A percentile compares a stretch with the other conserved stretches of the same genome.
Evolutionary conservation across 306 rosid genomes (phyloP).

Genomic region (Fragaria iinumae): DNA sequence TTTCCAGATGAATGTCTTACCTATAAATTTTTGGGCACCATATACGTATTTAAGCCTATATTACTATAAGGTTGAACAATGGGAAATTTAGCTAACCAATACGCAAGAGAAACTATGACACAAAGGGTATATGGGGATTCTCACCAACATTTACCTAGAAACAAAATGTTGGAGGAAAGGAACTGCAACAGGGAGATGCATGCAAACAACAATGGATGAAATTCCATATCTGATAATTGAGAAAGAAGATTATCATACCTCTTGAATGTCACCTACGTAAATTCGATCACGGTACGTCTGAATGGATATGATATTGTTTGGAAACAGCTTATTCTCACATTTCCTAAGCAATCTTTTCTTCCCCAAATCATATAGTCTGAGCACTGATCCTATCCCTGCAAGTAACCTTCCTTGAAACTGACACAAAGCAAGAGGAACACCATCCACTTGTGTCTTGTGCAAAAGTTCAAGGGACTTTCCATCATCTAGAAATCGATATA

Average conservation of each 20-base stretch:
- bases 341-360: slow-evolving; percentile 78
- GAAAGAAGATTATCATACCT: slow-evolving; percentile 9
- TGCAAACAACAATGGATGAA: not conserved
- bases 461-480: slow-evolving; percentile 92
- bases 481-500: slow-evolving; percentile 87
- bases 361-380: slow-evolving; percentile 95
- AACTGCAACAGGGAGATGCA: not conserved
- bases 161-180: not conserved
- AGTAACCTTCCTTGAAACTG: slow-evolving; percentile 98
- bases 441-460: slow-evolving; percentile 96
- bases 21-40: not conserved
- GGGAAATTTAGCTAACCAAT: not conserved
- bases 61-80: not conserved
- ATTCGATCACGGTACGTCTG: slow-evolving; percentile 93
- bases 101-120: not conserved
- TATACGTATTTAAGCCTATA: not conserved
- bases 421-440: slow-evolving; percentile 89
- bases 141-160: not conserved
- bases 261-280: slow-evolving; percentile 92
- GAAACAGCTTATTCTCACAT: slow-evolving; percentile 95
- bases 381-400: slow-evolving; percentile 91
- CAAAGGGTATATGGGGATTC: not conserved
- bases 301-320: slow-evolving; percentile 73
- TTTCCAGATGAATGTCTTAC: not conserved
- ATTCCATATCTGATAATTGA: not conserved